These are phyloP conservation scores for Amanita brunnescens DNA, from an alignment of 768 basidiomycete genomes.

Conservation along the genomic window DNA sequence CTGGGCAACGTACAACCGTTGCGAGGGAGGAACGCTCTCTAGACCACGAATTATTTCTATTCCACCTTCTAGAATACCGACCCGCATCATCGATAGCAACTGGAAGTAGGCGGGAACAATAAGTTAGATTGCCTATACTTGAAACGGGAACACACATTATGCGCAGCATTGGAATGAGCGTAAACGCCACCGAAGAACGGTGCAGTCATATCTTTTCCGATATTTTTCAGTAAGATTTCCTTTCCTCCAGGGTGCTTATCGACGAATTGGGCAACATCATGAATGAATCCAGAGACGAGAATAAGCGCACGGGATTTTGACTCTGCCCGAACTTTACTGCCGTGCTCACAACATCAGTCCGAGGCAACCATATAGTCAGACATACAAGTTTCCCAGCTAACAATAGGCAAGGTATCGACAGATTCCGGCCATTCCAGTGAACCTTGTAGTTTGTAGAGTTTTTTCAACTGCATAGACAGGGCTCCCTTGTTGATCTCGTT, in stretches of 20 bases:
- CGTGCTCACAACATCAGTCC: background rate
- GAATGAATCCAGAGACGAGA: slow-evolving; percentile 79
- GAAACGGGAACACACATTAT: slow-evolving; percentile 43
- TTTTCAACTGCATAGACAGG: slow-evolving; percentile 77
- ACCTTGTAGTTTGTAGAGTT: slow-evolving; percentile 57
- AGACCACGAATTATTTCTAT: slow-evolving; percentile 13
- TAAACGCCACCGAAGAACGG: slow-evolving; percentile 84
- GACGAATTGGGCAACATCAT: slow-evolving; percentile 68
- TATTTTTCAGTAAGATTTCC: slow-evolving; percentile 42
- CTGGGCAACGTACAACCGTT: slow-evolving; percentile 8
- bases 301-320: slow-evolving; percentile 57
- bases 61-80: slow-evolving; percentile 19
- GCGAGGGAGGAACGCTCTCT: slow-evolving; percentile 8
- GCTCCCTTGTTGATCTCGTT: slow-evolving; percentile 83
- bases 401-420: slow-evolving; percentile 56
- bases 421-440: slow-evolving; percentile 51
- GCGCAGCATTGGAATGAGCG: slow-evolving; percentile 76
- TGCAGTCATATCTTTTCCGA: slow-evolving; percentile 79
- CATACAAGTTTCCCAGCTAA: slow-evolving; percentile 78
- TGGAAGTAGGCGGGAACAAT: slow-evolving; percentile 1
- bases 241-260: slow-evolving; percentile 78
- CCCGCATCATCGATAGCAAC: slow-evolving; percentile 55
- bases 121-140: background rate
- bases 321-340: slow-evolving; percentile 51
- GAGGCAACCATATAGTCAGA: slow-evolving; percentile 9